Conservation (phyloP, 306 rosid species). For the Purshia tridentata region DNA sequence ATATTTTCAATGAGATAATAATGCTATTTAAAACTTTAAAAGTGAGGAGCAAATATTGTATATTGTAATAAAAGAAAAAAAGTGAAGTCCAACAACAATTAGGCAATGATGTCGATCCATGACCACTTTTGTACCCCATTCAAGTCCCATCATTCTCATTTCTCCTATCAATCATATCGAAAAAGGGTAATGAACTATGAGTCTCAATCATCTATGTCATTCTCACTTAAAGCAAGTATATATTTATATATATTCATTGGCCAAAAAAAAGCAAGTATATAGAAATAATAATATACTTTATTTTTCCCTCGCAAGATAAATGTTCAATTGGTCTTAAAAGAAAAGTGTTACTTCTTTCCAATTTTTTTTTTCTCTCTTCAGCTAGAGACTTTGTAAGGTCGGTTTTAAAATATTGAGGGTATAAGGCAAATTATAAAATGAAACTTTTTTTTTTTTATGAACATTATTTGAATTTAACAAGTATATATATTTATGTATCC, state of each 20-base stretch:
- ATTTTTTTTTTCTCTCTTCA: too few species aligned
- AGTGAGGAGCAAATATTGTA: not conserved
- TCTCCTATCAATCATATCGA: slow-evolving; percentile 43
- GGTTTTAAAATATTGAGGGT: too few species aligned
- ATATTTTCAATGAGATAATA: not conserved
- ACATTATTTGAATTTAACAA: too few species aligned
- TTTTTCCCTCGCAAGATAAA: not conserved
- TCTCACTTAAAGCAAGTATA: slow-evolving; percentile 29
- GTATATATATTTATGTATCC: too few species aligned
- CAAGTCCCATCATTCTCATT: slow-evolving; percentile 70
- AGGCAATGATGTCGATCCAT: slow-evolving; percentile 44
- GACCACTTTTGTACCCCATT: slow-evolving; percentile 51
- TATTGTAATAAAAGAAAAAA: not conserved
- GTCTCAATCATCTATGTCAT: slow-evolving; percentile 50
- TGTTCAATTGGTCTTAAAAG: not conserved
- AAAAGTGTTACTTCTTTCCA: too few species aligned
- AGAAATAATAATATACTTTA: not conserved
- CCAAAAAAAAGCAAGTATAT: slow-evolving; percentile 28
- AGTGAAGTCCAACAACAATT: slow-evolving; percentile 37
- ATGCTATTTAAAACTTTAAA: not conserved
- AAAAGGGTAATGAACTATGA: slow-evolving; percentile 23
- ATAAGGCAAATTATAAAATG: too few species aligned
- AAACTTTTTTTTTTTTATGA: too few species aligned
- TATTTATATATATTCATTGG: too few species aligned
- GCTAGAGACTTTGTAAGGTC: too few species aligned